phyloP scores from a whole-genome alignment of 2,329 filamentous ascomycete genomes.

The Alternaria consortialis region DNA sequence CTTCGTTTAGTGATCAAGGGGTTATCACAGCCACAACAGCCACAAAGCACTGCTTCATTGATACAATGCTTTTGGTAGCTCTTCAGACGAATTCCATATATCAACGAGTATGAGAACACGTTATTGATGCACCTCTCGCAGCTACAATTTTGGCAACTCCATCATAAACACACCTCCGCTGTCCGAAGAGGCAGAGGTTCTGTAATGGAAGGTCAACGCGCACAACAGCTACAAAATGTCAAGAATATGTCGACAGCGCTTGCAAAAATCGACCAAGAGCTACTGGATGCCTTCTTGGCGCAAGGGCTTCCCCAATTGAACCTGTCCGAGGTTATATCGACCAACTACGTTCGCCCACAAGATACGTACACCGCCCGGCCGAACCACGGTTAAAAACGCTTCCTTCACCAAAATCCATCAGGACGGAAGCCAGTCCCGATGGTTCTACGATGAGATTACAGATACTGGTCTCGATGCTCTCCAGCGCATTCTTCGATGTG shows the following conservation, averaged over 20 bases:
- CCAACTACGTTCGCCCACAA: neutral
- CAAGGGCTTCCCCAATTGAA: neutral
- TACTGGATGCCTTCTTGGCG: neutral
- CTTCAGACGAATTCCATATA: neutral
- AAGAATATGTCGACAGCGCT: neutral
- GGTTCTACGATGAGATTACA: constrained; percentile 2
- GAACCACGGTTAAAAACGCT: neutral
- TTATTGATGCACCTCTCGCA: neutral
- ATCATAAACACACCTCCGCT: neutral
- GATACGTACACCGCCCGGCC: neutral
- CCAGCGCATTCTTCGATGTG: neutral
- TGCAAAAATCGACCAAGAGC: neutral
- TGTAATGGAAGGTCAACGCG: neutral
- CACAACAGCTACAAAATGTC: neutral
- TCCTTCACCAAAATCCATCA: neutral
- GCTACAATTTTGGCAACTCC: neutral
- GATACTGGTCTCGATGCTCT: neutral
- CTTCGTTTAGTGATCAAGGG: constrained; percentile 2
- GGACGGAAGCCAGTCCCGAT: neutral
- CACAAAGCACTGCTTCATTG: neutral
- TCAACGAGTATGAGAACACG: neutral
- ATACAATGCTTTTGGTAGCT: neutral
- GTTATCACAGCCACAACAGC: neutral
- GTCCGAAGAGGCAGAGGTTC: neutral
- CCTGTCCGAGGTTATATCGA: neutral